Percentiles rank a stretch among this genome's conserved stretches.
These are phyloP conservation scores for Hyaloscypha hepaticicola DNA, from an alignment of 495 filamentous ascomycete species.

Conservation along the genomic window DNA sequence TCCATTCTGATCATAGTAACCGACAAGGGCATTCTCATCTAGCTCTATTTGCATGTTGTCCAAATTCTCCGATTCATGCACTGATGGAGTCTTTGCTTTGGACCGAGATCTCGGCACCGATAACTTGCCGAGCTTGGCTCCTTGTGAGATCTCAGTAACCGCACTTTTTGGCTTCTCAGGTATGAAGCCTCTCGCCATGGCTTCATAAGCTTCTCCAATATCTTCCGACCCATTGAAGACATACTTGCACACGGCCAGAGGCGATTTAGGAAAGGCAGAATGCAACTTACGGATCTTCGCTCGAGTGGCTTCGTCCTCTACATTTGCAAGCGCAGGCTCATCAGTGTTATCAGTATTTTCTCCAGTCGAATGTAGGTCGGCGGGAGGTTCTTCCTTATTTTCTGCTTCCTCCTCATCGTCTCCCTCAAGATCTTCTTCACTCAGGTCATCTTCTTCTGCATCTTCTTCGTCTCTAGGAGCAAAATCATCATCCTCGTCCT, in stretches of 20 bases:
- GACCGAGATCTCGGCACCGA: constrained; percentile 15
- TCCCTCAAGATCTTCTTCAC: constrained; percentile 29
- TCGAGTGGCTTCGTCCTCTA: constrained; percentile 37
- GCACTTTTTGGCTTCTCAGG: constrained; percentile 24
- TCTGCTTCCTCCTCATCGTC: constrained; percentile 33
- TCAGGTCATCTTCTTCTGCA: constrained; percentile 31
- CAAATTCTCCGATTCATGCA: constrained; percentile 3
- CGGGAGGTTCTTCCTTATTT: constrained; percentile 13
- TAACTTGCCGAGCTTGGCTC: not conserved
- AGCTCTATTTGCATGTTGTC: constrained; percentile 15
- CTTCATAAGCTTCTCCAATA: constrained; percentile 25
- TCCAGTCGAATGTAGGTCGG: not conserved
- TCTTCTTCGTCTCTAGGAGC: constrained; percentile 25
- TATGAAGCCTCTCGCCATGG: constrained; percentile 23
- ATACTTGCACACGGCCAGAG: constrained; percentile 29
- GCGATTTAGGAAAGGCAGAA: constrained; percentile 33
- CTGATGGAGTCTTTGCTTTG: constrained; percentile 11
- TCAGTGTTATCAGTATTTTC: constrained; percentile 16
- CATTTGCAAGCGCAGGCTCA: constrained; percentile 18
- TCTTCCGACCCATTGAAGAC: constrained; percentile 24
- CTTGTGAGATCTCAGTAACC: constrained; percentile 21
- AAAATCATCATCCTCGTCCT: constrained; percentile 35
- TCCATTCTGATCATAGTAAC: constrained; percentile 46
- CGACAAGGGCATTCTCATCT: constrained; percentile 13
- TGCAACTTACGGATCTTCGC: constrained; percentile 34